These are phyloP conservation scores for Ajuga chamaepitys DNA, from an alignment of 257 asterid genomes.

Conservation along the genomic window DNA sequence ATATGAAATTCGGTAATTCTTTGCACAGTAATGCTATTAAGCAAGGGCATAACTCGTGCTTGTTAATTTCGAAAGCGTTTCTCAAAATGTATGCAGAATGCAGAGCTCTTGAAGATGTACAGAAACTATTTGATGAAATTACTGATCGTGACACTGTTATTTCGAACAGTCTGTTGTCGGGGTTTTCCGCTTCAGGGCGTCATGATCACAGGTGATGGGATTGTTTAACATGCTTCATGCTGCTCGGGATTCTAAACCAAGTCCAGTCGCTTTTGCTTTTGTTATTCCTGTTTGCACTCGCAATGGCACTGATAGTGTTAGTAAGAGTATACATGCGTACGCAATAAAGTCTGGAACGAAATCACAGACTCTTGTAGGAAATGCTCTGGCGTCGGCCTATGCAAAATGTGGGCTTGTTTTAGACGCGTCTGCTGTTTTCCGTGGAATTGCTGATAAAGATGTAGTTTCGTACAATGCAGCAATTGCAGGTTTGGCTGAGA, in stretches of 20 bases:
- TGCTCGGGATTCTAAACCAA: conserved; percentile 35
- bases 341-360: no score
- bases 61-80: conserved; percentile 43
- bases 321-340: no score
- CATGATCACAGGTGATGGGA: conserved; percentile 41
- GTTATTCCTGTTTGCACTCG: no score
- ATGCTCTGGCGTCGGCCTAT: no score
- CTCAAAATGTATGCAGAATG: conserved; percentile 86
- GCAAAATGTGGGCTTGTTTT: no score
- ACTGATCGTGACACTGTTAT: conserved; percentile 42
- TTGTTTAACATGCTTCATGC: conserved; percentile 40
- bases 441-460: no score
- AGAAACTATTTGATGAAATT: conserved; percentile 38
- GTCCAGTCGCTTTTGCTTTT: conserved; percentile 52
- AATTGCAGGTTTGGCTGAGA: no score
- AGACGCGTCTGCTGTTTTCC: no score
- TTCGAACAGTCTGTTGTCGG: conserved; percentile 75
- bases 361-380: no score
- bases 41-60: conserved; percentile 55
- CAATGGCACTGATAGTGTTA: no score
- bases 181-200: conserved; percentile 44
- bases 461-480: no score
- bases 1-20: conserved; percentile 40
- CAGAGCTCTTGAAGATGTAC: conserved; percentile 52
- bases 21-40: conserved; percentile 52